These are phyloP conservation scores for Epichloe scottii DNA, from an alignment of 2,329 filamentous ascomycete species.

Conservation along the genomic window DNA sequence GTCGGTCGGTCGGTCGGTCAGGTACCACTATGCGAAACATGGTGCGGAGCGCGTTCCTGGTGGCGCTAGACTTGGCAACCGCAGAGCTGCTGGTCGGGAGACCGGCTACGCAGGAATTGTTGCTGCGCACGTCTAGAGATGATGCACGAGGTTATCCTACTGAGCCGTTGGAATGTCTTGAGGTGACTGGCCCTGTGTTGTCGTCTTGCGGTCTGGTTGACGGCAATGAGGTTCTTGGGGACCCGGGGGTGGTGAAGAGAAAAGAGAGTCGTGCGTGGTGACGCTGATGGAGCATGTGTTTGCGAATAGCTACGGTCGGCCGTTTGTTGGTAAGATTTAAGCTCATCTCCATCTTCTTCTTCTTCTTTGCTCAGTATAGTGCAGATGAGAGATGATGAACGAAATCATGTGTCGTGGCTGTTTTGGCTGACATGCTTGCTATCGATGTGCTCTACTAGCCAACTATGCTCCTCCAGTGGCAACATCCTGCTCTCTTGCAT, in stretches of 20 bases:
- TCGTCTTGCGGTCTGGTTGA: conserved; percentile 28
- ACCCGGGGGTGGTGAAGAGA: neutral
- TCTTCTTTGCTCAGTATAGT: neutral
- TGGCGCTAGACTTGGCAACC: neutral
- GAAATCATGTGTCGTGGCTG: neutral
- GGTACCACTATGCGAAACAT: neutral
- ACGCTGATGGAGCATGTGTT: conserved; percentile 62
- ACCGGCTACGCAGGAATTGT: neutral
- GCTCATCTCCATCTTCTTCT: neutral
- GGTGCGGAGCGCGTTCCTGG: neutral
- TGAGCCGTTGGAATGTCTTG: conserved; percentile 41
- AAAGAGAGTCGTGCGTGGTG: conserved; percentile 29
- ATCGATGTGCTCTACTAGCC: neutral
- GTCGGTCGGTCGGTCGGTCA: too few species aligned
- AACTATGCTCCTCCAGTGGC: conserved; percentile 26
- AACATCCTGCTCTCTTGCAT: conserved; percentile 53
- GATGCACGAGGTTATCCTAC: neutral
- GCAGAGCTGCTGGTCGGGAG: neutral
- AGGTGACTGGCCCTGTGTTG: conserved; percentile 55
- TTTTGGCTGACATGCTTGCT: neutral
- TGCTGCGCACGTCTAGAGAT: neutral
- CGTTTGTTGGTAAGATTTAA: conserved; percentile 50
- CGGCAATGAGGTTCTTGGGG: conserved; percentile 4
- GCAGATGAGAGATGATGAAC: neutral
- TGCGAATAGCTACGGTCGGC: conserved; percentile 58